These are phyloP conservation scores for Cylindrotheca closterium DNA, from an alignment of 108 stramenopile genomes.

Conservation along the genomic window DNA sequence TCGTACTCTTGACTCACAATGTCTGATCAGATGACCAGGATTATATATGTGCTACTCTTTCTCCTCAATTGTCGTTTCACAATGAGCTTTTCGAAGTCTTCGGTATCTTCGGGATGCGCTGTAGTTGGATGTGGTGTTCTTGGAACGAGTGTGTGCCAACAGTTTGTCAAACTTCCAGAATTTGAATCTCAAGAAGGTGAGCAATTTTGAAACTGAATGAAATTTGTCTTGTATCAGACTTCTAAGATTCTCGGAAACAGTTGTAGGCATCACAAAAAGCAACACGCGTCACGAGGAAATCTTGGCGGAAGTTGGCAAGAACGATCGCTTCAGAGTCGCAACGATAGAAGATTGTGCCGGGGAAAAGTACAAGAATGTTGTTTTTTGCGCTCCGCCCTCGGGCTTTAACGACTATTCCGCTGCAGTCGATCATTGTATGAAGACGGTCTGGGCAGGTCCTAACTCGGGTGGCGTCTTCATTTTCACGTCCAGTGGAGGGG, in stretches of 20 bases:
- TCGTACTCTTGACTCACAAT: too few species aligned
- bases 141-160: conserved; percentile 79
- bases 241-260: conserved; percentile 5
- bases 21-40: too few species aligned
- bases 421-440: conserved; percentile 53
- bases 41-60: too few species aligned
- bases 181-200: conserved; percentile 41
- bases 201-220: not conserved
- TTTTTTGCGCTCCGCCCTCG: conserved; percentile 90
- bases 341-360: conserved; percentile 44
- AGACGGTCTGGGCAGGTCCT: conserved; percentile 49
- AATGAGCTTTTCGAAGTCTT: too few species aligned
- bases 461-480: conserved; percentile 65
- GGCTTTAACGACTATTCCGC: conserved; percentile 83
- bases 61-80: too few species aligned
- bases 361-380: conserved; percentile 65
- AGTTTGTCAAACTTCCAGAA: conserved; percentile 51
- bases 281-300: conserved; percentile 59
- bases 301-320: conserved; percentile 31
- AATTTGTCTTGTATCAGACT: not conserved
- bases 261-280: conserved; percentile 83
- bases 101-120: conserved; percentile 37
- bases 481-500: conserved; percentile 83
- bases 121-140: conserved; percentile 85
- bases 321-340: conserved; percentile 41